phyloP scores from a whole-genome alignment of 139 green algal genomes.

The Asterochloris sp. region DNA sequence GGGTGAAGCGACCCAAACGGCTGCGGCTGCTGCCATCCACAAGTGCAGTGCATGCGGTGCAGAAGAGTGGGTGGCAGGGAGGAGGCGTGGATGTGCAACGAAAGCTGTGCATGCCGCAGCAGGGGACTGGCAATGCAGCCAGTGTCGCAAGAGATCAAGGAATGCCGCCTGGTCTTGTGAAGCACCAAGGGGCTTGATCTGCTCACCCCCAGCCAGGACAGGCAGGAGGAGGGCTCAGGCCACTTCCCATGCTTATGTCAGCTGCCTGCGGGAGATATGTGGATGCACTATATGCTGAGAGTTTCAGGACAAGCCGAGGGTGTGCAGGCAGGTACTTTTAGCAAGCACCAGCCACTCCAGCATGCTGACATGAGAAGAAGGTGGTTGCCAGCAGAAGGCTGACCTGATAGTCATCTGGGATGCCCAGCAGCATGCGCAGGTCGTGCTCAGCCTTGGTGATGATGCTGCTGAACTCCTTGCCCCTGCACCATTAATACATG shows the following conservation, averaged over 20 bases:
- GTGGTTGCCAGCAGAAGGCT: background rate
- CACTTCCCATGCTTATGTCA: too few relatives aligned
- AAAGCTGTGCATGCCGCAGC: too few relatives aligned
- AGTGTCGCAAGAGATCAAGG: background rate
- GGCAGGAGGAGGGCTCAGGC: too few relatives aligned
- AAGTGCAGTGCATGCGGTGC: background rate
- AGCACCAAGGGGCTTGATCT: too few relatives aligned
- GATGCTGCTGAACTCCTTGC: slow-evolving; percentile 94
- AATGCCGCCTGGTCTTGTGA: too few relatives aligned
- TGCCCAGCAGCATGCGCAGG: slow-evolving; percentile 83
- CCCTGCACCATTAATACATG: slow-evolving; percentile 25
- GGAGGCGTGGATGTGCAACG: too few relatives aligned
- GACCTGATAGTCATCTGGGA: slow-evolving; percentile 96
- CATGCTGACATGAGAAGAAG: background rate
- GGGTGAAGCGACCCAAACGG: background rate
- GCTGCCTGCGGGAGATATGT: too few relatives aligned
- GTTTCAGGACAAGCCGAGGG: too few relatives aligned
- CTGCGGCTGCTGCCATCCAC: background rate
- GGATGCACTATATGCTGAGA: too few relatives aligned
- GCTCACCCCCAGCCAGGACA: too few relatives aligned
- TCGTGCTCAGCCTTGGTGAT: slow-evolving; percentile 89
- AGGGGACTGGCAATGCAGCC: background rate
- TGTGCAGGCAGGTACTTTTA: too few relatives aligned
- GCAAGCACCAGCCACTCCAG: too few relatives aligned
- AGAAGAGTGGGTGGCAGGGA: background rate